Conservation (phyloP, 2,329 filamentous ascomycete species). For the Aspergillus quadricinctus region DNA sequence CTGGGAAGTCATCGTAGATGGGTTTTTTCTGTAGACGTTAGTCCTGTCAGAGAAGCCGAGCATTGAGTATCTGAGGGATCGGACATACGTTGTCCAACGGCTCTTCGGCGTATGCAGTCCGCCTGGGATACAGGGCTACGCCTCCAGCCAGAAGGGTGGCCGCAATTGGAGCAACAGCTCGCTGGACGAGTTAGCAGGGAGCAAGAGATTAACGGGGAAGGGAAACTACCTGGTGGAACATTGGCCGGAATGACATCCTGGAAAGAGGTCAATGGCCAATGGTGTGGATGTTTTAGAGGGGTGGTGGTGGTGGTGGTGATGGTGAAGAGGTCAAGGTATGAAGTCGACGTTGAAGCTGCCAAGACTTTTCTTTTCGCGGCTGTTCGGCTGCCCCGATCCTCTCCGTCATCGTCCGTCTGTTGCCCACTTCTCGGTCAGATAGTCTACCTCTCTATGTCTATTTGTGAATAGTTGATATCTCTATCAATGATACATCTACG, state of each 20-base stretch:
- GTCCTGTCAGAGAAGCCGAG: too few relatives aligned
- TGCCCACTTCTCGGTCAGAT: slow-evolving; percentile 3
- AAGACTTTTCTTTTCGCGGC: slow-evolving; percentile 24
- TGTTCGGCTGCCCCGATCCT: slow-evolving; percentile 15
- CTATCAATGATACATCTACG: neutral
- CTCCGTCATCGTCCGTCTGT: slow-evolving; percentile 26
- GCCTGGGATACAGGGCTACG: slow-evolving; percentile 37
- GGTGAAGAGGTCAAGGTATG: slow-evolving; percentile 17
- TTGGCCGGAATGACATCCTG: slow-evolving; percentile 39
- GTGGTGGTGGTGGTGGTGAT: slow-evolving; percentile 14
- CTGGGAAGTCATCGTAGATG: slow-evolving; percentile 41
- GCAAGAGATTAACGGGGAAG: neutral
- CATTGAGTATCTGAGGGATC: too few relatives aligned
- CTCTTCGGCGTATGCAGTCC: slow-evolving; percentile 41
- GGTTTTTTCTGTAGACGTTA: slow-evolving; percentile 34
- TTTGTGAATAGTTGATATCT: neutral
- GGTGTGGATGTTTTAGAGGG: neutral
- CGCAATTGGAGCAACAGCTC: slow-evolving; percentile 38
- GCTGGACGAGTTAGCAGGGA: slow-evolving; percentile 28
- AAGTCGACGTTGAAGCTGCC: slow-evolving; percentile 14
- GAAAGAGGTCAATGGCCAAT: slow-evolving; percentile 23
- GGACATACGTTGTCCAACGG: slow-evolving; percentile 35
- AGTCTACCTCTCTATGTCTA: slow-evolving; percentile 1
- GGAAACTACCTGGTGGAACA: slow-evolving; percentile 35
- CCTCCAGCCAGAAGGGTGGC: slow-evolving; percentile 38